Percentiles rank a stretch among this genome's conserved stretches.
phyloP scores from a whole-genome alignment of 345 rosid genomes.

The Toxicodendron radicans region DNA sequence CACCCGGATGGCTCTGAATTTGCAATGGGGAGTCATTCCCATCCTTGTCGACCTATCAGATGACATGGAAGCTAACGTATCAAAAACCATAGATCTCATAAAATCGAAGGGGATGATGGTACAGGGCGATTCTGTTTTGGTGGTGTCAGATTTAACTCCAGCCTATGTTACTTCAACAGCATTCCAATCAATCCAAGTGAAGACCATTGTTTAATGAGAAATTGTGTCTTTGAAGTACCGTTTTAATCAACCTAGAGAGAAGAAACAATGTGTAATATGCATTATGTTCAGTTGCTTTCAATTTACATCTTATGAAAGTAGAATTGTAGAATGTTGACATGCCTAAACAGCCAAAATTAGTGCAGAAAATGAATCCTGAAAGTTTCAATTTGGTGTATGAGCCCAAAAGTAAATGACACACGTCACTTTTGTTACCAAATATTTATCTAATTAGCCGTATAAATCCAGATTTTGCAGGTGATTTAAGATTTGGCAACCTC shows the following conservation, averaged over 20 bases:
- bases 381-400: not conserved
- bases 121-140: slow-evolving; percentile 45
- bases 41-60: slow-evolving; percentile 41
- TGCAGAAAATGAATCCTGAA: not conserved
- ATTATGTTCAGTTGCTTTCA: no score
- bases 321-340: no score
- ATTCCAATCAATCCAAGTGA: slow-evolving; percentile 59
- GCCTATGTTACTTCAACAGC: slow-evolving; percentile 31
- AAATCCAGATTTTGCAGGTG: not conserved
- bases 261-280: no score
- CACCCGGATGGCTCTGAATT: slow-evolving; percentile 59
- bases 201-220: slow-evolving; percentile 38
- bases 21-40: slow-evolving; percentile 76
- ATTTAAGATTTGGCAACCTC: not conserved
- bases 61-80: slow-evolving; percentile 58
- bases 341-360: not conserved
- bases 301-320: no score
- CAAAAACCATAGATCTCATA: slow-evolving; percentile 41
- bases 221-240: not conserved
- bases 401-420: not conserved
- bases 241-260: not conserved
- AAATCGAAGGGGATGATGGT: slow-evolving; percentile 52
- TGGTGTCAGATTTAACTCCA: slow-evolving; percentile 59
- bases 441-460: not conserved
- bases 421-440: not conserved